Evolutionary conservation across 1,284 basidiomycete genomes (phyloP).

Genomic region (Farysia itapuensis): DNA sequence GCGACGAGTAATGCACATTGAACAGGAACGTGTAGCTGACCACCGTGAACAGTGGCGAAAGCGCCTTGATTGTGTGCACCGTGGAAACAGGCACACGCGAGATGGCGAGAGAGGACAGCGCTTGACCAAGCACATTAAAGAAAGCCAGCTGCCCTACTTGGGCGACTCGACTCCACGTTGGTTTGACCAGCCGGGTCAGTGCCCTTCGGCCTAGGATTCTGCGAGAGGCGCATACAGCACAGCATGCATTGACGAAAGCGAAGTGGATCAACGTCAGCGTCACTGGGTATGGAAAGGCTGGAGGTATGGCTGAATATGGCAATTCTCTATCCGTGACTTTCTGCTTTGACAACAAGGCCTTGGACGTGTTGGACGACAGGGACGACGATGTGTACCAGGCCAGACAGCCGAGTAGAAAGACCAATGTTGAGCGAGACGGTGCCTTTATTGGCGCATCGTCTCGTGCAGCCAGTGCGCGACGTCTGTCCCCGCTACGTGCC

Average conservation of each 20-base stretch:
- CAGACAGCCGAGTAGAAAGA: conserved; percentile 46
- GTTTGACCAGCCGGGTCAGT: conserved; percentile 61
- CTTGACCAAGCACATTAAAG: conserved; percentile 91
- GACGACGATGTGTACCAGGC: conserved; percentile 69
- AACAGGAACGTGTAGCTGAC: conserved; percentile 89
- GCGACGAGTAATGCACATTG: conserved; percentile 83
- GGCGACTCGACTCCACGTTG: conserved; percentile 72
- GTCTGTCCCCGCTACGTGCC: no score
- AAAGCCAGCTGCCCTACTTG: conserved; percentile 88
- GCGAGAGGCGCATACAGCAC: conserved; percentile 65
- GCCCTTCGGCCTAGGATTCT: conserved; percentile 29
- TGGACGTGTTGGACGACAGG: conserved; percentile 83
- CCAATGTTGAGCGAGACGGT: conserved; percentile 19
- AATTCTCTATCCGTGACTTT: neutral
- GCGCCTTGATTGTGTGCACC: conserved; percentile 83
- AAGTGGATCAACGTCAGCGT: conserved; percentile 98
- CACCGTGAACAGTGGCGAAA: conserved; percentile 95
- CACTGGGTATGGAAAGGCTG: conserved; percentile 79
- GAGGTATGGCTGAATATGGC: conserved; percentile 10
- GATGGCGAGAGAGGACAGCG: conserved; percentile 94
- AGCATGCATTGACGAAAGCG: conserved; percentile 85
- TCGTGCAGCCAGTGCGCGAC: no score
- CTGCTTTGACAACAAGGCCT: conserved; percentile 70
- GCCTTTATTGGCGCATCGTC: no score
- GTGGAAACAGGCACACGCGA: conserved; percentile 94